Conservation (phyloP, 1,284 basidiomycete species). For the Clitocybe nebularis region DNA sequence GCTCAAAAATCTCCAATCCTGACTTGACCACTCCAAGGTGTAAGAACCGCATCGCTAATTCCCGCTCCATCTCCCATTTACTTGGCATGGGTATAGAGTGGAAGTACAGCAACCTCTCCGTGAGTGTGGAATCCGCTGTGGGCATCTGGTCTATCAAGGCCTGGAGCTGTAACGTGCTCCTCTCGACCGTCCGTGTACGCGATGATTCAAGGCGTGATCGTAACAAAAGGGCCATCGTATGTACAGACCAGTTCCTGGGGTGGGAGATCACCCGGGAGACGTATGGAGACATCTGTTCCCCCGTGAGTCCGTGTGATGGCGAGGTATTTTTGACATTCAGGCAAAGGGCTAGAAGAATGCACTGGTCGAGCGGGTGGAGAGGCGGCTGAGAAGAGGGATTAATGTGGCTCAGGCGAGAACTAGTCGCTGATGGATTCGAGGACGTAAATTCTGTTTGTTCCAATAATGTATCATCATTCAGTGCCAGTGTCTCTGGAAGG, state of each 20-base stretch:
- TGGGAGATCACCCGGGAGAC: conserved; percentile 82
- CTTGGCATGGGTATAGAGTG: conserved; percentile 79
- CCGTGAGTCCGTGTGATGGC: conserved; percentile 82
- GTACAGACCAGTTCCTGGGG: conserved; percentile 89
- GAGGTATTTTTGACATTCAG: conserved; percentile 88
- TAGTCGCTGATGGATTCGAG: conserved; percentile 42
- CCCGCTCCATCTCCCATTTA: conserved; percentile 88
- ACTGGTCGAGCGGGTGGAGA: conserved; percentile 88
- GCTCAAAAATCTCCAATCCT: conserved; percentile 88
- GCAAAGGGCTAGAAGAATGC: conserved; percentile 84
- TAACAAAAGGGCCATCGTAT: conserved; percentile 90
- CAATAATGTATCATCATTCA: conserved; percentile 96
- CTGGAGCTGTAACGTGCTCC: conserved; percentile 85
- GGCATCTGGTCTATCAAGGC: conserved; percentile 95
- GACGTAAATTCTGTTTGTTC: conserved; percentile 92
- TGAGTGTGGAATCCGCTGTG: conserved; percentile 65
- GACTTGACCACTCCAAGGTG: conserved; percentile 82
- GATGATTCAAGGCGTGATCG: conserved; percentile 84
- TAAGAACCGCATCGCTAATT: conserved; percentile 80
- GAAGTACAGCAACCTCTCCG: conserved; percentile 77
- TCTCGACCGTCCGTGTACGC: conserved; percentile 87
- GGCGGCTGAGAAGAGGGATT: conserved; percentile 84
- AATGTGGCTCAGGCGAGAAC: conserved; percentile 54
- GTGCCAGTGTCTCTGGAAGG: conserved; percentile 75
- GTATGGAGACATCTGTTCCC: conserved; percentile 89